Percentiles rank a stretch among this genome's conserved stretches.
Conservation (phyloP, 345 rosid genomes). For the Gossypium bickii region DNA sequence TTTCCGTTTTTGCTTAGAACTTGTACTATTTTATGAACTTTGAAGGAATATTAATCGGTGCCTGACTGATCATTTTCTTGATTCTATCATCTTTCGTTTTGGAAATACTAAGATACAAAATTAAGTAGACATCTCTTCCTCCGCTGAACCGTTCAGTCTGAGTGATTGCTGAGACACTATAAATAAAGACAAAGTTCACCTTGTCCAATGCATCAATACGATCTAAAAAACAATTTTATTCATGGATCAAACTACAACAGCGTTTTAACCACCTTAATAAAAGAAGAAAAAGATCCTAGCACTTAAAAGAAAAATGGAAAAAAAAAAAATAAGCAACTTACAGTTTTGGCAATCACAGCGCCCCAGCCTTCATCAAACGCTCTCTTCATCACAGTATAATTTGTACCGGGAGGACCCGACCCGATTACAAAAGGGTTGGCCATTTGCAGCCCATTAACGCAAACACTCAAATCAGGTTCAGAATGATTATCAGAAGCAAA, state of each 20-base stretch:
- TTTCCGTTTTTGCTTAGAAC: background rate
- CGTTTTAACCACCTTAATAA: background rate
- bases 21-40: background rate
- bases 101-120: background rate
- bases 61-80: too few relatives aligned
- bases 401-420: constrained; percentile 98
- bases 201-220: background rate
- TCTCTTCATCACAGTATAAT: constrained; percentile 93
- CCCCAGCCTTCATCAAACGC: constrained; percentile 99
- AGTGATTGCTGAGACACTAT: background rate
- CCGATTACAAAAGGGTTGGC: constrained; percentile 95
- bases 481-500: constrained; percentile 30
- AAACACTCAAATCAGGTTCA: constrained; percentile 86
- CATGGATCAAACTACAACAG: background rate
- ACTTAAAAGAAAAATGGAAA: too few relatives aligned
- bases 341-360: constrained; percentile 95
- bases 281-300: too few relatives aligned
- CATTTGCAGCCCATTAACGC: constrained; percentile 79
- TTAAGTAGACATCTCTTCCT: background rate
- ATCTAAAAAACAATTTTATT: background rate
- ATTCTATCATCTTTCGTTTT: background rate
- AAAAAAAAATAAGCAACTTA: constrained; percentile 24
- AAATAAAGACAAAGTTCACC: background rate
- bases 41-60: too few relatives aligned
- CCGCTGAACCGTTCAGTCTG: background rate